Base-by-base conservation (phyloP, 192 early-diverging fungal genomes). In the Coemansia guatemalensis region DNA sequence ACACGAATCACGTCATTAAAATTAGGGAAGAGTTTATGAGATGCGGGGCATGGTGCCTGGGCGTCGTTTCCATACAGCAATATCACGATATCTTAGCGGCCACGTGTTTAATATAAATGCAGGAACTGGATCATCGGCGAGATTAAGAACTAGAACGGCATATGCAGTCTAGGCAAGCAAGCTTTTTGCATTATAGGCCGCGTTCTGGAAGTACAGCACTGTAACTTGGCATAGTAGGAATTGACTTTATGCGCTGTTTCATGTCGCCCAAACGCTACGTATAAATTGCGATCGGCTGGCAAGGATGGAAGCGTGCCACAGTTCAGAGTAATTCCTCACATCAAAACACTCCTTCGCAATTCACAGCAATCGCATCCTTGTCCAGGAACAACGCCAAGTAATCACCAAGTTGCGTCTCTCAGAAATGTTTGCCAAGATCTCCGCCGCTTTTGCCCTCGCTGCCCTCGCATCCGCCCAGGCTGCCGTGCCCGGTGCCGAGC, bases 351-450 rank as follows among this genome's bases (percentile, higher is more conserved):
- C 14, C 39, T 44, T 44, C 39, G 3, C 39, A 44, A 44, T 44
- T 44, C 39, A 44, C 39, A 44, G 9, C 0, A 44, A 44, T 44
- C 39, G 39, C 14, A 44, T 44, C 39, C 39, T 44, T 12, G 39
- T 17, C 39, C 39, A 44, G 14, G 14, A 44, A 44, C 39, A 44
- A 44, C 27, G 59, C 67, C 0, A 67, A 61, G 11, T 75, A 69
- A 30, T 33, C 53, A 18, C 66, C 64, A 17, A 53, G 59, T 52
- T 59, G 61, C 44, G 17, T 56, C 23, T 73, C 52, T 33, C 7
- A 56, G 59, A 52, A 70, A 70, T 70, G 73, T 49, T 75, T 53
- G 67, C 62, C 73, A 75, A 75, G 67, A 49, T 75, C 30, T 48
- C 66, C 48, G 53, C 68, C 26, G 52, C 67, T 52, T 18, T 70